Base-by-base conservation (phyloP, 2,329 filamentous ascomycete genomes). In the Sodiomyces alkalinus region DNA sequence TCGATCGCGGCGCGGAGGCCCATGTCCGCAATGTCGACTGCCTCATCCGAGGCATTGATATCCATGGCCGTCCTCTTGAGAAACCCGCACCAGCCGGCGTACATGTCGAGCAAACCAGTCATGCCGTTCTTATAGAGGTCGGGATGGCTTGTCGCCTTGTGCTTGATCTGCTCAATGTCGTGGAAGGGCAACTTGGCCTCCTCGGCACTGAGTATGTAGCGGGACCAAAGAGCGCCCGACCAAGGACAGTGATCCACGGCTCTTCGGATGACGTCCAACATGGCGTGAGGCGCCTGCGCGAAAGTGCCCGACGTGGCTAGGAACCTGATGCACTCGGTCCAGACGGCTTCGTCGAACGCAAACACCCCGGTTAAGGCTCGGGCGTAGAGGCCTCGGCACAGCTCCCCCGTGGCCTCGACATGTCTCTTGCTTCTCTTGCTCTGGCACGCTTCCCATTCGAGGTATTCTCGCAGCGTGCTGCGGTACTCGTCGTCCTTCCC, bases 11-110 rank as follows among this genome's bases (percentile, higher is more conserved):
- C 81, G 18, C 74, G 70, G 33, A 98, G 75, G 8, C 85, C 87
- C 22, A 92, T 80, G 46, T 96, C 85, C 6, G 87, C 87, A 26
- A 92, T 73, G 46, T 94, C 86, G 18, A 80, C 65, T 30, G 87
- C 81, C 46, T 94, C 86, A 33, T 87, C 80, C 2, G 70, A 71
- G 2, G 79, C 73, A 33, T 73, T 71, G 2, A 72, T 64, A 31
- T 74, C 63, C 58, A 92, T 85, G 12, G 87, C 83, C 27, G 76
- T 76, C 15, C 90, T 78, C 39, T 87, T 83, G 13, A 98, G 64
- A 41, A 87, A 96, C 27, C 83, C 85, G 46, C 87, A 94, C 90
- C 90, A 98, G 0, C 86, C 79, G 29, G 82, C 74, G 45, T 94
- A 85, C 45, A 96, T 82, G 42, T 92, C 83, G 33, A 96, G 68